Conservation (phyloP, 441 rosid genomes). For the Bruguiera hainesii region DNA sequence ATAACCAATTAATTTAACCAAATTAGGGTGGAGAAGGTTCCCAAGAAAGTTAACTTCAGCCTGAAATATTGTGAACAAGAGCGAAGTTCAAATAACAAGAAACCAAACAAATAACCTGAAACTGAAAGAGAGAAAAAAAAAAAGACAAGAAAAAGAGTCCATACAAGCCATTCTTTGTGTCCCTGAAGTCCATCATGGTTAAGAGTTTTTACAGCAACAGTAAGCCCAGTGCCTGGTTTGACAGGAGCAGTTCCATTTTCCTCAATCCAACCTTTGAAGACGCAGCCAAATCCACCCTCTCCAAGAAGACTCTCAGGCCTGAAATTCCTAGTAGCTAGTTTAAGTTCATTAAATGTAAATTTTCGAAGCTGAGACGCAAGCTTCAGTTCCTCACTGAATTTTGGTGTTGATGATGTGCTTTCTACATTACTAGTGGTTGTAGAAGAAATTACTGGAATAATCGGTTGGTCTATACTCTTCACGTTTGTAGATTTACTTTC, state of each 20-base stretch:
- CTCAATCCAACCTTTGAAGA: slow-evolving; percentile 47
- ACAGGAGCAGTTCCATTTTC: slow-evolving; percentile 54
- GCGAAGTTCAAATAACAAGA: neutral
- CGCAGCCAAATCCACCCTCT: slow-evolving; percentile 54
- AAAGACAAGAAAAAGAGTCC: slow-evolving; percentile 10
- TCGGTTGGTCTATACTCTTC: slow-evolving; percentile 46
- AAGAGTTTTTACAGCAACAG: slow-evolving; percentile 51
- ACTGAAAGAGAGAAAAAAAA: neutral
- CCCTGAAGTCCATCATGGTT: slow-evolving; percentile 56
- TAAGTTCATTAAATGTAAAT: slow-evolving; percentile 43
- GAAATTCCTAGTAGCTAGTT: slow-evolving; percentile 44
- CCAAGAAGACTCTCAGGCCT: slow-evolving; percentile 56
- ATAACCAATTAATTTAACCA: slow-evolving; percentile 46
- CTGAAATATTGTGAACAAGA: slow-evolving; percentile 21
- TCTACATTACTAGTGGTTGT: slow-evolving; percentile 48
- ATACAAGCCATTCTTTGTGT: slow-evolving; percentile 51
- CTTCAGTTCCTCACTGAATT: slow-evolving; percentile 46
- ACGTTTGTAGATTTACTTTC: slow-evolving; percentile 49
- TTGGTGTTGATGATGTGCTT: slow-evolving; percentile 41
- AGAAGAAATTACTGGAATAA: slow-evolving; percentile 42
- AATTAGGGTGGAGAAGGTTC: slow-evolving; percentile 37
- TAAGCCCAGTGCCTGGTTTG: slow-evolving; percentile 52
- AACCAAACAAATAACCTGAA: neutral
- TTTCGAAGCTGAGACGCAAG: slow-evolving; percentile 48
- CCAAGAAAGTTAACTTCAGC: slow-evolving; percentile 47